phyloP scores from a whole-genome alignment of 2,329 filamentous ascomycete species.

The Dactylonectria estremocensis region DNA sequence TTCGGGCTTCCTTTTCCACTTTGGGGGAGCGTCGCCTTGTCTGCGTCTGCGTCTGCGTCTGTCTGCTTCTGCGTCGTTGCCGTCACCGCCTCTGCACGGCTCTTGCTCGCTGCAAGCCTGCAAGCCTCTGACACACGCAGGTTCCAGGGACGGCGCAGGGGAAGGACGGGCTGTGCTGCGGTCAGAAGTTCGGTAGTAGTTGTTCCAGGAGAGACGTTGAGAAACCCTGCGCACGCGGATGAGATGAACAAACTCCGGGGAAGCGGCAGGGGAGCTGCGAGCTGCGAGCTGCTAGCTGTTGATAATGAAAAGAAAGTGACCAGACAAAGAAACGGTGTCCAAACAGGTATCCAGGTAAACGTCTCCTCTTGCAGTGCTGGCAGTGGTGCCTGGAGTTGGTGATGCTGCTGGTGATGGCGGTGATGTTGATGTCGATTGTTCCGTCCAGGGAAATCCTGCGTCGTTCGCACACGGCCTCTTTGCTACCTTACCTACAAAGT shows the following conservation, averaged over 20 bases:
- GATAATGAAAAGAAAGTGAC: not conserved
- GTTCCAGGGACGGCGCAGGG: slow-evolving; percentile 44
- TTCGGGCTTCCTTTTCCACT: slow-evolving; percentile 1
- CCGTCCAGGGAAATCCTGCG: slow-evolving; percentile 11
- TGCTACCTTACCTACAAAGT: not conserved
- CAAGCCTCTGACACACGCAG: slow-evolving; percentile 36
- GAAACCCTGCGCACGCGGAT: slow-evolving; percentile 8
- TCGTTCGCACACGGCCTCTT: not conserved
- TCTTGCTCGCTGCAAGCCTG: slow-evolving; percentile 33
- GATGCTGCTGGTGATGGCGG: slow-evolving; percentile 5
- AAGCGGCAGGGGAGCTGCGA: slow-evolving; percentile 27
- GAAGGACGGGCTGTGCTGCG: slow-evolving; percentile 21
- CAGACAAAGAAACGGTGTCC: not conserved
- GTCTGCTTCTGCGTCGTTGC: slow-evolving; percentile 23
- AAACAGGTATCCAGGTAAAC: not conserved
- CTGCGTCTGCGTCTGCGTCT: slow-evolving; percentile 8
- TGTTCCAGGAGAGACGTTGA: not conserved
- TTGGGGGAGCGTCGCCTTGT: slow-evolving; percentile 2
- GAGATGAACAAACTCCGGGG: slow-evolving; percentile 36
- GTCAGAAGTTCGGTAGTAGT: too few species aligned
- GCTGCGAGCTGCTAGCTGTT: slow-evolving; percentile 21
- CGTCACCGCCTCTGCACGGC: slow-evolving; percentile 44
- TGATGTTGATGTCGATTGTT: slow-evolving; percentile 22
- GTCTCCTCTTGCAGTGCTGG: not conserved
- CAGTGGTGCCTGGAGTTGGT: not conserved